phyloP scores from a whole-genome alignment of 441 rosid genomes.

The Pelargonium myrrhifolium region DNA sequence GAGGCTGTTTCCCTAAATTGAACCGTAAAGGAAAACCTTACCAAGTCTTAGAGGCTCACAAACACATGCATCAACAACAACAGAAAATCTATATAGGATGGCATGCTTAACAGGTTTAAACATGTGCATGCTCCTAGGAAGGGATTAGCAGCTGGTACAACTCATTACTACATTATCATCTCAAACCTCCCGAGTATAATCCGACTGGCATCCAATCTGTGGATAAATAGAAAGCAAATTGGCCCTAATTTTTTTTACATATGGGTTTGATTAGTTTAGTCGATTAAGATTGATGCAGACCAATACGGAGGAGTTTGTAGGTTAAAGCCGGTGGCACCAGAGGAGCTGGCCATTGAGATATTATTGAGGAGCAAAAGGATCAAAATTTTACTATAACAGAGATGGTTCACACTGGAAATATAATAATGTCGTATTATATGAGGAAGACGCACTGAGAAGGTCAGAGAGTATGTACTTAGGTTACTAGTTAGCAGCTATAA shows the following conservation, averaged over 20 bases:
- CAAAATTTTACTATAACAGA: not conserved
- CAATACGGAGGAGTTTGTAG: not conserved
- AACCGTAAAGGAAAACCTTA: conserved; percentile 1
- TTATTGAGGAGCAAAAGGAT: not conserved
- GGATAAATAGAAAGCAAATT: not conserved
- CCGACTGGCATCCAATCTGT: not conserved
- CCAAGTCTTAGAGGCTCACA: not conserved
- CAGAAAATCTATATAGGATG: not conserved
- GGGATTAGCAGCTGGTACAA: not conserved
- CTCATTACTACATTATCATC: conserved; percentile 5
- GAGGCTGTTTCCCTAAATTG: not conserved
- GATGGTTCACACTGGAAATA: conserved; percentile 2
- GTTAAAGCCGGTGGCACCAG: not conserved
- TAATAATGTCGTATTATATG: not conserved
- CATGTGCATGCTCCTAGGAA: conserved; percentile 1
- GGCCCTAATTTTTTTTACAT: not conserved
- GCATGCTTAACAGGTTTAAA: not conserved
- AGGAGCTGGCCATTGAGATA: not conserved
- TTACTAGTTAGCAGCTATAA: not conserved
- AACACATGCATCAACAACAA: not conserved
- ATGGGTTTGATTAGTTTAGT: not conserved
- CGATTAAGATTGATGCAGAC: not conserved
- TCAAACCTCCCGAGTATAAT: not conserved
- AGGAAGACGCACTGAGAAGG: not conserved
- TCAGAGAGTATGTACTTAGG: not conserved